Evolutionary conservation across 148 eudicot species (phyloP), one percentile per base, ranked within the genome.

Genomic region (Rhododendron williamsianum): DNA sequence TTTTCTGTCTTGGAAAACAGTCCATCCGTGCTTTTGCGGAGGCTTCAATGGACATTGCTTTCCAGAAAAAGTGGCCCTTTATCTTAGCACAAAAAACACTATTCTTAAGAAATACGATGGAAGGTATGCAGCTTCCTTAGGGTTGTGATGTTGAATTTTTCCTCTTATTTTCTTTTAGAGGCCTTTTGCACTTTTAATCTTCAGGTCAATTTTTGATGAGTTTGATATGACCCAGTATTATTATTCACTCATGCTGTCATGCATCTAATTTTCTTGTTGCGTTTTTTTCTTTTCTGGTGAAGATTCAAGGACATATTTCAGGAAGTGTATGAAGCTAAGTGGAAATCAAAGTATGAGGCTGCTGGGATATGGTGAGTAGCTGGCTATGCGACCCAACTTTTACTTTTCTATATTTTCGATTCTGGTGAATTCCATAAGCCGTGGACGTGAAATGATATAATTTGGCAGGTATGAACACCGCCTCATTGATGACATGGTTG

Each of bases 271-370:
- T 69, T 52, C 1, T 41, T 58, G 63, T 49, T 48, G 80, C 67
- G 21, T 33, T 18, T 69, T 18, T 69, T 51, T 54, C 0, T 54
- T 54, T 4, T 5, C 54, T 51, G 4, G 43, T 80, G 74, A 88
- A 94, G 97, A 87, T 94, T 94, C 90, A 94, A 93, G 91, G 97
- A 94, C 87, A 94, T 94, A 35, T 94, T 94, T 54, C 95, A 94
- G 88, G 94, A 93, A 89, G 95, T 93, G 85, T 94, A 93, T 80
- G 97, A 93, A 87, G 86, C 86, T 85, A 91, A 90, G 60, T 93
- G 95, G 95, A 93, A 87, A 84, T 84, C 92, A 77, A 94, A 92
- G 83, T 94, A 76, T 84, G 97, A 90, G 84, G 91, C 88, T 84
- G 94, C 91, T 81, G 97, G 97, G 80, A 94, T 93, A 83, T 94